Percentiles rank a stretch among this genome's conserved stretches.
Evolutionary conservation across 306 rosid species (phyloP).

Genomic region (Parietaria judaica): DNA sequence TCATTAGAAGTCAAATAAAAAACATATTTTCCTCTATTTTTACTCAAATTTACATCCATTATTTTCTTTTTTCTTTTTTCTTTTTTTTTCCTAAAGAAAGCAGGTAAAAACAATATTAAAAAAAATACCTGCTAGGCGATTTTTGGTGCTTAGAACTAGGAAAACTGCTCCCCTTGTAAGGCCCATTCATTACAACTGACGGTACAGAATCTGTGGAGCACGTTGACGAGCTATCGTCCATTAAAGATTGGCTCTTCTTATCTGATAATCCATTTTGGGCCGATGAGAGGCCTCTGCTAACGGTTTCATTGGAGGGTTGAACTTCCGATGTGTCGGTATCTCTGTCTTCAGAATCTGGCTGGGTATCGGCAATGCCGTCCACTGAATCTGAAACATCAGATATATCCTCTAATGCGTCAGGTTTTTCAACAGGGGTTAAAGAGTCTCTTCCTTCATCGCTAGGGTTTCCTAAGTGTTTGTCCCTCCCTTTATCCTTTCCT

Average conservation of each 20-base stretch:
- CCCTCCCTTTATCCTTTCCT: slow-evolving; percentile 81
- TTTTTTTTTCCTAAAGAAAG: slow-evolving; percentile 14
- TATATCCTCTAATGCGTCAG: slow-evolving; percentile 54
- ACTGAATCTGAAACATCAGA: slow-evolving; percentile 83
- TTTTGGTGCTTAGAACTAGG: slow-evolving; percentile 54
- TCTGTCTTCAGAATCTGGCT: slow-evolving; percentile 83
- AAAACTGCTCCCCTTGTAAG: slow-evolving; percentile 41
- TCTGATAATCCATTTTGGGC: slow-evolving; percentile 56
- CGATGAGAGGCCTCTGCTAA: slow-evolving; percentile 52
- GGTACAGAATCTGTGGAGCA: slow-evolving; percentile 93
- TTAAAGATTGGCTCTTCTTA: slow-evolving; percentile 45
- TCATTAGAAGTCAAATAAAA: too few species aligned
- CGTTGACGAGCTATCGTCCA: slow-evolving; percentile 99
- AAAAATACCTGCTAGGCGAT: slow-evolving; percentile 52
- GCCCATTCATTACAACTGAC: slow-evolving; percentile 56
- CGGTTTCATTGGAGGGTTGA: slow-evolving; percentile 56
- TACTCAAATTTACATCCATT: background rate
- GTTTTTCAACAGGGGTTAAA: slow-evolving; percentile 45
- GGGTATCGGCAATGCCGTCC: slow-evolving; percentile 63
- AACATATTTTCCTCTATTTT: too few species aligned
- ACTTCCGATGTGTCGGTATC: slow-evolving; percentile 95
- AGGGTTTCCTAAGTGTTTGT: slow-evolving; percentile 43
- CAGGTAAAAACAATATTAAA: slow-evolving; percentile 3
- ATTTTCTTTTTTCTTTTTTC: background rate
- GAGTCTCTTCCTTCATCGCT: slow-evolving; percentile 47